Conservation (phyloP, 2,329 filamentous ascomycete genomes). For the Huntiella moniliformis region DNA sequence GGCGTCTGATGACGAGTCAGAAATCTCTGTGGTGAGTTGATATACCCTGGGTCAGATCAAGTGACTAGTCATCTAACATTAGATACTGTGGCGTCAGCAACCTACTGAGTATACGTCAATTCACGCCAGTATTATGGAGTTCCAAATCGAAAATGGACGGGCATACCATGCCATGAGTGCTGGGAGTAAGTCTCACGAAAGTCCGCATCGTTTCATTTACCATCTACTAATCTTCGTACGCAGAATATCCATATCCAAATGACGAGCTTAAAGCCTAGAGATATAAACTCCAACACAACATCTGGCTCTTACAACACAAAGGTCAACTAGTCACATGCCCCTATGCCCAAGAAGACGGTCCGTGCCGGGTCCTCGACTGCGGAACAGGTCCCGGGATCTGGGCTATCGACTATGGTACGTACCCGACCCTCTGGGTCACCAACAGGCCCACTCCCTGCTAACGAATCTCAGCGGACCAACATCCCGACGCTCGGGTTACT, state of each 20-base stretch:
- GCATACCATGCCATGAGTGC: conserved; percentile 21
- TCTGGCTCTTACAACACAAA: conserved; percentile 19
- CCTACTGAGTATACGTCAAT: conserved; percentile 14
- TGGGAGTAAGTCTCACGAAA: conserved; percentile 14
- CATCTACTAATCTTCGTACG: not conserved
- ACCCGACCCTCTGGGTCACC: not conserved
- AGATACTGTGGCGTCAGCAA: no score
- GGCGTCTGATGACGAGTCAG: no score
- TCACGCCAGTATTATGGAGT: conserved; percentile 20
- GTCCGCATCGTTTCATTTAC: not conserved
- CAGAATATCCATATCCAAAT: not conserved
- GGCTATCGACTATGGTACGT: conserved; percentile 17
- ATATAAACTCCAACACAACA: conserved; percentile 20
- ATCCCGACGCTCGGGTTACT: conserved; percentile 15
- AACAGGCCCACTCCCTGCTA: not conserved
- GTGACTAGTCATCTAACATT: no score
- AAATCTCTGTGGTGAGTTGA: no score
- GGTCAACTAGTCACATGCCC: conserved; percentile 18
- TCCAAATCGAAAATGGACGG: conserved; percentile 21
- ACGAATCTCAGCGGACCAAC: not conserved
- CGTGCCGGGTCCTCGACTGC: conserved; percentile 23
- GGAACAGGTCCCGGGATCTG: conserved; percentile 29
- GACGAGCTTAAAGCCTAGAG: not conserved
- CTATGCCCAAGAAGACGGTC: conserved; percentile 10
- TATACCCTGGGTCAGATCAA: no score